Evolutionary conservation across 805 yeast species (phyloP).

Genomic region (Saccharomyces kudriavzevii): DNA sequence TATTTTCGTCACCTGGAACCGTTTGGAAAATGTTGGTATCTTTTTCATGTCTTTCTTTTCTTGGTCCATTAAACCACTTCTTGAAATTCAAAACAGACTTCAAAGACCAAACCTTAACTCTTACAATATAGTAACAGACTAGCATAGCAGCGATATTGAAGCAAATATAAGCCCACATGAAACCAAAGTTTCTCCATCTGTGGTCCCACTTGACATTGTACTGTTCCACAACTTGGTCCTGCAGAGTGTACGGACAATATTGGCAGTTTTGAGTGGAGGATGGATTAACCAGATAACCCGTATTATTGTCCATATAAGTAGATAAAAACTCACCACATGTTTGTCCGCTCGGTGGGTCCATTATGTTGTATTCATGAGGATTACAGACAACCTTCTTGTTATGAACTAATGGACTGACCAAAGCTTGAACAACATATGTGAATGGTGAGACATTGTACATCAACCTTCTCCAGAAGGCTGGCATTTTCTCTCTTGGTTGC

Average conservation of each 20-base stretch:
- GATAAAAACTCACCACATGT: slow-evolving; percentile 42
- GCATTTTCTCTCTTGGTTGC: slow-evolving; percentile 38
- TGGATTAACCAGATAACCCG: slow-evolving; percentile 41
- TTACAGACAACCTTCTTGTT: slow-evolving; percentile 33
- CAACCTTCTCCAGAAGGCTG: slow-evolving; percentile 41
- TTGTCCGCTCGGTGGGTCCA: slow-evolving; percentile 40
- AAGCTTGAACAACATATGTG: slow-evolving; percentile 40
- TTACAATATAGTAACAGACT: slow-evolving; percentile 29
- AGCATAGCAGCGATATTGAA: slow-evolving; percentile 37
- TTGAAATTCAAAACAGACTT: slow-evolving; percentile 31
- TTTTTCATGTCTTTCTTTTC: slow-evolving; percentile 41
- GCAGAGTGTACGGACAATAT: slow-evolving; percentile 49
- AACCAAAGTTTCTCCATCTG: slow-evolving; percentile 63
- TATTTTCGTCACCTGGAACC: slow-evolving; percentile 34
- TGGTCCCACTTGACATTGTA: slow-evolving; percentile 35
- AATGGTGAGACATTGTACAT: slow-evolving; percentile 41
- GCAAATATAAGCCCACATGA: slow-evolving; percentile 38
- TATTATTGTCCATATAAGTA: slow-evolving; percentile 27
- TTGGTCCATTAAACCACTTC: slow-evolving; percentile 37
- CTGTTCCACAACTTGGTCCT: slow-evolving; percentile 50
- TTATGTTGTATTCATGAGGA: slow-evolving; percentile 30
- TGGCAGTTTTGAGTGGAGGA: slow-evolving; percentile 45
- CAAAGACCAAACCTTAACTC: slow-evolving; percentile 33
- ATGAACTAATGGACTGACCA: slow-evolving; percentile 36
- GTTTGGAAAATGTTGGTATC: slow-evolving; percentile 37